phyloP scores from a whole-genome alignment of 352 stramenopile species.

The Pythium graminicola region DNA sequence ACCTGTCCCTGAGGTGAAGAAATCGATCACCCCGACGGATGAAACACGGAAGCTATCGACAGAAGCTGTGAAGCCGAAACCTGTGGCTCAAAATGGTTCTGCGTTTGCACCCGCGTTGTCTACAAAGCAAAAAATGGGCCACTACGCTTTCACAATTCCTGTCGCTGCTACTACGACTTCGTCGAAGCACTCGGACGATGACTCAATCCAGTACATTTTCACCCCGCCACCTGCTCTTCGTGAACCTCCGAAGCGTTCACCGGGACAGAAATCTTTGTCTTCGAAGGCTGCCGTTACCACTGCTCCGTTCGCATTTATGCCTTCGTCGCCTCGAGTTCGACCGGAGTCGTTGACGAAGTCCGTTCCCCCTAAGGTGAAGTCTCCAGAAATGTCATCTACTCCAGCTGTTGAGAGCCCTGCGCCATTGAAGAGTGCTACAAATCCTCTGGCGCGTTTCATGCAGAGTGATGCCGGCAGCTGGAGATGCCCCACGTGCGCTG shows the following conservation, averaged over 20 bases:
- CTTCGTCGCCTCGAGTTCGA: slow-evolving; percentile 50
- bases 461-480: slow-evolving; percentile 49
- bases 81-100: background rate
- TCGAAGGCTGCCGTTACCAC: slow-evolving; percentile 14
- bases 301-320: slow-evolving; percentile 58
- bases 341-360: slow-evolving; percentile 35
- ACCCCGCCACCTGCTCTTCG: slow-evolving; percentile 48
- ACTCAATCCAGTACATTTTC: slow-evolving; percentile 55
- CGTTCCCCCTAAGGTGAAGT: slow-evolving; percentile 21
- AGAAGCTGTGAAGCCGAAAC: no score
- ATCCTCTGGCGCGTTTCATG: slow-evolving; percentile 61
- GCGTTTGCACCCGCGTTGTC: background rate
- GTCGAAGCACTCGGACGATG: slow-evolving; percentile 26
- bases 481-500: slow-evolving; percentile 70
- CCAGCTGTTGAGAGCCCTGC: background rate
- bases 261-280: slow-evolving; percentile 18
- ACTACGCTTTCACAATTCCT: slow-evolving; percentile 56
- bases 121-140: slow-evolving; percentile 15
- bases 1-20: background rate
- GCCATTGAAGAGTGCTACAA: slow-evolving; percentile 8
- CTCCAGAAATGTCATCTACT: slow-evolving; percentile 6
- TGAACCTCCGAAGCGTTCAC: slow-evolving; percentile 48
- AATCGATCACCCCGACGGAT: background rate
- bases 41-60: no score
- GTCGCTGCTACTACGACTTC: background rate